These are phyloP conservation scores for Jackrogersella multiformis DNA, from an alignment of 495 filamentous ascomycete species.

Conservation along the genomic window DNA sequence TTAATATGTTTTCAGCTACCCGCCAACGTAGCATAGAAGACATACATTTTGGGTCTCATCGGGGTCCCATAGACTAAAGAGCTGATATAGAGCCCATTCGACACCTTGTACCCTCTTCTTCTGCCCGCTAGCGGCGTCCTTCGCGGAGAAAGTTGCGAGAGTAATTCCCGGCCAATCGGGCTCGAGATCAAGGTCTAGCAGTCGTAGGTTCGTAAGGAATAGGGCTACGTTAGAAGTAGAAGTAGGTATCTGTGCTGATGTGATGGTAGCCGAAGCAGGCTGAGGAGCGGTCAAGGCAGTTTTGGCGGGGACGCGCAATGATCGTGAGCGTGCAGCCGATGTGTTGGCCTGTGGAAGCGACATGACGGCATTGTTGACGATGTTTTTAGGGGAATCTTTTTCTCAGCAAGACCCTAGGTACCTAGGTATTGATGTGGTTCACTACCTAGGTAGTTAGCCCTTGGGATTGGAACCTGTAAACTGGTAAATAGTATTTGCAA, in stretches of 20 bases:
- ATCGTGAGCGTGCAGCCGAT: constrained; percentile 39
- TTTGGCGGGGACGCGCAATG: constrained; percentile 41
- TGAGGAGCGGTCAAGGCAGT: constrained; percentile 45
- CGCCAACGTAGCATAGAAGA: background rate
- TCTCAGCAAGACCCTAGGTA: constrained; percentile 5
- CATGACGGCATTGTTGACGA: constrained; percentile 44
- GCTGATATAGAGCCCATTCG: constrained; percentile 85
- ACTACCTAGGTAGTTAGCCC: background rate
- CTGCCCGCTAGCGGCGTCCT: constrained; percentile 73
- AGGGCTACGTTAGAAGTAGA: constrained; percentile 66
- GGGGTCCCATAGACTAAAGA: constrained; percentile 84
- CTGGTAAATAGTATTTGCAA: too few relatives aligned
- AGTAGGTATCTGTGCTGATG: constrained; percentile 36
- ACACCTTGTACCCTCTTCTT: constrained; percentile 79
- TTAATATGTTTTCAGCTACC: constrained; percentile 12
- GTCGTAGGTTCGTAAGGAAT: constrained; percentile 80
- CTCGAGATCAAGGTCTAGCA: constrained; percentile 77
- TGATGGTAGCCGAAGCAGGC: constrained; percentile 18
- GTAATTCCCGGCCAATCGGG: constrained; percentile 82
- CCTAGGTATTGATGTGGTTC: background rate
- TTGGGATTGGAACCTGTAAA: background rate
- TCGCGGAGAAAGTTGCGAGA: constrained; percentile 69
- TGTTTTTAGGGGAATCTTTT: background rate
- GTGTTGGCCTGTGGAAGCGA: constrained; percentile 40
- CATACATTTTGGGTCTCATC: constrained; percentile 74